Percentiles rank a stretch among this genome's conserved stretches.
These are phyloP conservation scores for Cornus florida DNA, from an alignment of 148 eudicot genomes.

Conservation along the genomic window DNA sequence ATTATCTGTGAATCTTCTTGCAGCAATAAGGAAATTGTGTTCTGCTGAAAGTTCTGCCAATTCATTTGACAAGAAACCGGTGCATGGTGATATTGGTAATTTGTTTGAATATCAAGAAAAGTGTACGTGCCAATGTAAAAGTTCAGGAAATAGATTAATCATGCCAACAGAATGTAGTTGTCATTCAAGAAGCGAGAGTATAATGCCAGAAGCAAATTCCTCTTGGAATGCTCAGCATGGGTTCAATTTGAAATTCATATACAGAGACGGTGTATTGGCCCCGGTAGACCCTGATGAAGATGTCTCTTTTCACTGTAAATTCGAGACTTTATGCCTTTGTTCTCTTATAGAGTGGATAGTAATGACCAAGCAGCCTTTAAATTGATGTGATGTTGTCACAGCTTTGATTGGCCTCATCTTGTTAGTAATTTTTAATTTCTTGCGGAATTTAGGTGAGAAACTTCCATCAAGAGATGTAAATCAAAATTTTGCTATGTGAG, in stretches of 20 bases:
- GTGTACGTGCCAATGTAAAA: constrained; percentile 28
- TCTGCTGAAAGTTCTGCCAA: constrained; percentile 15
- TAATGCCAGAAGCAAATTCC: constrained; percentile 14
- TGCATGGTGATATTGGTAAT: constrained; percentile 14
- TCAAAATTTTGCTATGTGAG: constrained; percentile 18
- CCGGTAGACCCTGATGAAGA: constrained; percentile 37
- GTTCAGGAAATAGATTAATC: constrained; percentile 26
- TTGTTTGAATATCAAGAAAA: constrained; percentile 22
- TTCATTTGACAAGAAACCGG: constrained; percentile 10
- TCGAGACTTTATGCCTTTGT: constrained; percentile 72
- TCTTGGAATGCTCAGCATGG: constrained; percentile 24
- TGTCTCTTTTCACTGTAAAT: constrained; percentile 76
- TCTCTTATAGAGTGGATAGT: constrained; percentile 72
- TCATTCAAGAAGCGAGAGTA: constrained; percentile 33
- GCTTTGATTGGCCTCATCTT: constrained; percentile 20
- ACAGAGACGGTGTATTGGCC: constrained; percentile 66
- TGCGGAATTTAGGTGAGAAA: constrained; percentile 24
- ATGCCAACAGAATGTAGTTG: constrained; percentile 50
- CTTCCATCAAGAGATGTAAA: constrained; percentile 23
- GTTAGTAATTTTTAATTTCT: constrained; percentile 35
- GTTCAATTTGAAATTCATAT: constrained; percentile 39
- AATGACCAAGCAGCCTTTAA: constrained; percentile 45
- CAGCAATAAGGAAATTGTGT: constrained; percentile 50
- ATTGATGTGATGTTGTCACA: constrained; percentile 32
- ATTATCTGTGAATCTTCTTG: constrained; percentile 53